A percentile compares a stretch with the other conserved stretches of the same genome.
Conservation (phyloP, 257 asterid genomes). For the Haberlea rhodopensis region DNA sequence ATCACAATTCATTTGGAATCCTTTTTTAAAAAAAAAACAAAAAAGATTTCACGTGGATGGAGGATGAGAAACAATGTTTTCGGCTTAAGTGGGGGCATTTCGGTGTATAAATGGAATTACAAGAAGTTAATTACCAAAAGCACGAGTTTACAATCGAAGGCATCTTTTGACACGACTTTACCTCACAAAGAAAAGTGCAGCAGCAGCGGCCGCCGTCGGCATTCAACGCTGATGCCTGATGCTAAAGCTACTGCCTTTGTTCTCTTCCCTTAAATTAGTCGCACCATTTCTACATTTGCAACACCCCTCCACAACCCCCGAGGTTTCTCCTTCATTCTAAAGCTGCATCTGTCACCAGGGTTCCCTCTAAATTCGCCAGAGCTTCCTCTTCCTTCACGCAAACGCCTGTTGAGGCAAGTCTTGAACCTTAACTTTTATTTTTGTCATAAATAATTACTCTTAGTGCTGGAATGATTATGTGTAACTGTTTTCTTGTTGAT, state of each 20-base stretch:
- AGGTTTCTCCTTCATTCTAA: slow-evolving; percentile 10
- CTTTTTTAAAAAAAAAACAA: too few species aligned
- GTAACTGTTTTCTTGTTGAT: slow-evolving; percentile 1
- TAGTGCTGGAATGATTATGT: slow-evolving; percentile 1
- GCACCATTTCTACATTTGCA: slow-evolving; percentile 21
- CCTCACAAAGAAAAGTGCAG: slow-evolving; percentile 8
- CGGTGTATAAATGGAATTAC: too few species aligned
- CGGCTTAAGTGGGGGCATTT: too few species aligned
- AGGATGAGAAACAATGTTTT: too few species aligned
- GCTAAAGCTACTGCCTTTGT: slow-evolving; percentile 34
- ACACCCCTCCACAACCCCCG: slow-evolving; percentile 22
- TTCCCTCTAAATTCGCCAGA: slow-evolving; percentile 1
- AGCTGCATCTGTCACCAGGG: slow-evolving; percentile 22
- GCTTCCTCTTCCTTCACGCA: slow-evolving; percentile 26
- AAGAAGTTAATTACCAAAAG: too few species aligned
- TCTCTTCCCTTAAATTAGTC: slow-evolving; percentile 22
- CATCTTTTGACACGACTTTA: neutral
- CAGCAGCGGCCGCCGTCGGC: slow-evolving; percentile 1
- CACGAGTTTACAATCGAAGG: too few species aligned
- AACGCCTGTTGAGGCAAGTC: slow-evolving; percentile 28
- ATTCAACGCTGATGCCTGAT: slow-evolving; percentile 28
- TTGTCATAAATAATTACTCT: neutral
- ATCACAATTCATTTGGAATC: too few species aligned
- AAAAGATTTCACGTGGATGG: too few species aligned
- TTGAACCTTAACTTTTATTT: neutral